These are phyloP conservation scores for Cercophora sp. DNA, from an alignment of 495 filamentous ascomycete genomes.

Conservation along the genomic window DNA sequence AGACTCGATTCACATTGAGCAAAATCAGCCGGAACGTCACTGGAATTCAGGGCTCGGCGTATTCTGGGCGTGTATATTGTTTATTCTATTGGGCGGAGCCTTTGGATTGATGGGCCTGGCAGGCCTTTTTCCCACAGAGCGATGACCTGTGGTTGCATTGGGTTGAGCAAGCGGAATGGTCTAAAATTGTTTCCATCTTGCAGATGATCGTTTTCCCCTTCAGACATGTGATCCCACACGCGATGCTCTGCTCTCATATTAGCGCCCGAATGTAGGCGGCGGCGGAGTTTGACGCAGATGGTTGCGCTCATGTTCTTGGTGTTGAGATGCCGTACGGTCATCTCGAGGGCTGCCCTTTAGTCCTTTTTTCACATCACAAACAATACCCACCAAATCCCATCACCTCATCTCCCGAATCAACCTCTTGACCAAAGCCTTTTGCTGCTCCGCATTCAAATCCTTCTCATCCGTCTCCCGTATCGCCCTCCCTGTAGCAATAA, in stretches of 20 bases:
- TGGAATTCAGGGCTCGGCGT: not conserved
- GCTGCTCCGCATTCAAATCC: slow-evolving; percentile 62
- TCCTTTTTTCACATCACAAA: not conserved
- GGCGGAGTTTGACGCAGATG: no score
- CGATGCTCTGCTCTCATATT: no score
- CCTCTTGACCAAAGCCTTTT: slow-evolving; percentile 74
- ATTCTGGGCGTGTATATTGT: slow-evolving; percentile 1
- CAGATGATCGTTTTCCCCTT: not conserved
- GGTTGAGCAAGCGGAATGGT: slow-evolving; percentile 3
- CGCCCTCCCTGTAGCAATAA: slow-evolving; percentile 73
- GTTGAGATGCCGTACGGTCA: no score
- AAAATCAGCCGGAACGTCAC: no score
- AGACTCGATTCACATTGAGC: no score
- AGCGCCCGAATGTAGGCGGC: no score
- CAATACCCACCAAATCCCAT: not conserved
- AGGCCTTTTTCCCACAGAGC: not conserved
- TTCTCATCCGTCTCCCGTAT: slow-evolving; percentile 70
- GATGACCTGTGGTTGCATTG: slow-evolving; percentile 1
- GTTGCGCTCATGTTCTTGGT: no score
- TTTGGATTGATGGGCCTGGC: not conserved
- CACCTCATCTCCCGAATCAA: slow-evolving; percentile 47
- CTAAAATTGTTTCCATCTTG: not conserved
- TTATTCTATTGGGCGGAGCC: not conserved
- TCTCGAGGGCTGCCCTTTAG: no score
- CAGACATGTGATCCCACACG: no score